Base-by-base conservation (phyloP, 1,284 basidiomycete genomes). In the Ustilago crameri region DNA sequence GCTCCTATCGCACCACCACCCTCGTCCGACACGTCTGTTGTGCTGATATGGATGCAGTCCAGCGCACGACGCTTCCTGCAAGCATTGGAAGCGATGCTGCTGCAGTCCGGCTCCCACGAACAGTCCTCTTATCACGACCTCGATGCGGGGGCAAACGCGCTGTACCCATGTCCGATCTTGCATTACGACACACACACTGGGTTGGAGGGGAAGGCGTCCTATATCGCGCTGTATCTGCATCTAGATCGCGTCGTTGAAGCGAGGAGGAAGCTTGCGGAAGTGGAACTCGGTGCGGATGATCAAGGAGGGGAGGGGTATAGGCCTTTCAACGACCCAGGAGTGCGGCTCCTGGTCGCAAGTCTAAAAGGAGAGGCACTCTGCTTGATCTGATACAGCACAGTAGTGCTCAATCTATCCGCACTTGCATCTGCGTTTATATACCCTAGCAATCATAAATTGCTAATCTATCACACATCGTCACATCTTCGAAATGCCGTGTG, bases 161-260 rank as follows among this genome's bases (percentile, higher is more conserved):
- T 67, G 23, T 67, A 52, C 37, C 53, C 58, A 1, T 56, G 40
- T 24, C 53, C 64, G 5, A 67, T 67, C 18, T 35, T 67, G 34
- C 53, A 61, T 23, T 67, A 61, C 38, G 64, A 50, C 26, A 57
- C 58, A 4, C 50, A 57, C 18, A 43, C 50, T 9, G 51, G 34
- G 15, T 51, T 37, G 10, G 14, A 8, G 14, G 24, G 18, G 4
- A 47, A 22, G 30, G 41, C 64, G 7, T 55, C 63, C n/a, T 48
- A 61, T 18, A 50, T 67, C 20, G 58, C 50, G 9, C 41, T 67
- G n/a, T 67, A 61, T 30, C 57, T 57, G 5, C 64, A 67, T 37
- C 53, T 61, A 5, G 53, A 67, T 32, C 44, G 64, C 17, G 37
- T 61, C 17, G 37, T 22, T 26, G 53, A 67, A 18, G 64, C 53